Evolutionary conservation across 2,329 filamentous ascomycete genomes (phyloP), one percentile per base, ranked within the genome.

Genomic region (Fusarium avenaceum): DNA sequence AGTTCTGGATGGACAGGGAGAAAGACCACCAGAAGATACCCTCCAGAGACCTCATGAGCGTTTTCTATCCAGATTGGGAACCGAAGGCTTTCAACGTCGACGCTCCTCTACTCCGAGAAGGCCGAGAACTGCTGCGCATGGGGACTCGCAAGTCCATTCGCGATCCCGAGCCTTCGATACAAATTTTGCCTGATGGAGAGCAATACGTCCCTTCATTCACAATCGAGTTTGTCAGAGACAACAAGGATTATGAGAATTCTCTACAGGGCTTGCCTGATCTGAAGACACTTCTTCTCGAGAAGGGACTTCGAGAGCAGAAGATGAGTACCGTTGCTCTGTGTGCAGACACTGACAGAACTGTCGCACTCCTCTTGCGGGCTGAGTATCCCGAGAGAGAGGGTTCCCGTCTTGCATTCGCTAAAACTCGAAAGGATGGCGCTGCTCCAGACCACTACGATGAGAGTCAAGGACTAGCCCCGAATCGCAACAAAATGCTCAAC

Each of bases 241-340:
- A 65, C 8, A 80, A 79, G 48, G 5, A 54, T 0, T 63, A 72
- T 13, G n/a, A 33, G 0, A 78, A 80, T 35, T 78, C 74, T 0
- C 24, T 80, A 3, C 73, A 74, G 22, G 60, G 62, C 0, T 71
- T 80, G 0, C 77, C 77, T 2, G 61, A 54, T 3, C 63, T 80
- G 10, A 38, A 50, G 3, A 44, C 72, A 6, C 24, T 22, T 39
- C 43, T 43, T 3, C 4, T 10, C 4, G 17, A 38, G 15, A 67
- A 71, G 11, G 7, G 22, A 22, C 10, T 22, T 57, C 13, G 8
- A 4, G 20, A 42, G 15, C 42, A 42, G 38, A 22, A 35, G 9
- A 19, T 17, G 11, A 9, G 43, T n/a, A 15, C 14, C 0, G n/a
- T 44, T 2, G 70, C 72, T 3, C 44, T 73, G 38, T 17, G 68